Percentiles rank a stretch among this genome's conserved stretches.
Evolutionary conservation across 129 eudicot species (phyloP).

Genomic region (Flaveria linearis): DNA sequence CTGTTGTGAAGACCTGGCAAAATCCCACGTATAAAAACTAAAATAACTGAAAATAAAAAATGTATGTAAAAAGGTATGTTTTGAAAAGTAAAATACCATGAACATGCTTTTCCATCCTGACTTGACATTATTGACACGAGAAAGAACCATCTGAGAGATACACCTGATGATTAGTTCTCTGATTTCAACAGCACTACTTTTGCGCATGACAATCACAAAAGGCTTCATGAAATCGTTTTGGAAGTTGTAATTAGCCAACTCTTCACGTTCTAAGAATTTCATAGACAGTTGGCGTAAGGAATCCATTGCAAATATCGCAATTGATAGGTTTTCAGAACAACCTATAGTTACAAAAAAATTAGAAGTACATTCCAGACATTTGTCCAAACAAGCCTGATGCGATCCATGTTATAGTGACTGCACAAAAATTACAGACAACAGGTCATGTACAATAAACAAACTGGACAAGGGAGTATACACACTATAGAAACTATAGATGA

Average conservation of each 20-base stretch:
- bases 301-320: conserved; percentile 99
- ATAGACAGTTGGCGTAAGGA: conserved; percentile 92
- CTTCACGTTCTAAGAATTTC: conserved; percentile 97
- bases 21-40: conserved; percentile 5
- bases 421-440: conserved; percentile 20
- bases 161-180: conserved; percentile 95
- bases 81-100: conserved; percentile 60
- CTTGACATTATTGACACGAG: conserved; percentile 84
- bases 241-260: conserved; percentile 93
- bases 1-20: conserved; percentile 87
- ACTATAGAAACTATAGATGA: conserved; percentile 1
- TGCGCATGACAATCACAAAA: conserved; percentile 96
- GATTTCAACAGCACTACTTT: conserved; percentile 94
- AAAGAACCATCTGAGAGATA: conserved; percentile 92
- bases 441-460: conserved; percentile 10
- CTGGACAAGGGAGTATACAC: not conserved
- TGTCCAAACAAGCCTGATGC: conserved; percentile 97
- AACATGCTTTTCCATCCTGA: conserved; percentile 99
- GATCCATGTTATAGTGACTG: conserved; percentile 99
- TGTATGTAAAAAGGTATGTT: not conserved
- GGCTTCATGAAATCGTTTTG: conserved; percentile 99
- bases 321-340: conserved; percentile 91
- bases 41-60: not conserved
- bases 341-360: conserved; percentile 92
- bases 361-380: conserved; percentile 91